A percentile compares a stretch with the other conserved stretches of the same genome.
Conservation (phyloP, 2,329 filamentous ascomycete species). For the Colletotrichum ledebouriae region DNA sequence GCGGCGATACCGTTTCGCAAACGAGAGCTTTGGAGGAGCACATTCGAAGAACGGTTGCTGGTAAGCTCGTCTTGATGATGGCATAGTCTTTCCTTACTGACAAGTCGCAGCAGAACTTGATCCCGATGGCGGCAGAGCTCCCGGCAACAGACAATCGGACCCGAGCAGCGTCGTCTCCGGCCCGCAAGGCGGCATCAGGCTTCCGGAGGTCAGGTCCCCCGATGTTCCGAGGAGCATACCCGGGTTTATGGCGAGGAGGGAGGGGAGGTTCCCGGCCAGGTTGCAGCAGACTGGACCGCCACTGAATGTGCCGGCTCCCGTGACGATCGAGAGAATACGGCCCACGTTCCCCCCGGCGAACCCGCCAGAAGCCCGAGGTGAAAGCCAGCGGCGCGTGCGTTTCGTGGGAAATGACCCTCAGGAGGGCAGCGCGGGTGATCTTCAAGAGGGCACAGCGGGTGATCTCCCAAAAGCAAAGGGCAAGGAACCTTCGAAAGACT, state of each 20-base stretch:
- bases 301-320: neutral
- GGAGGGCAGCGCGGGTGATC: no score
- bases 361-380: slow-evolving; percentile 3
- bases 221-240: slow-evolving; percentile 34
- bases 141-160: neutral
- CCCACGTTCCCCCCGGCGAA: neutral
- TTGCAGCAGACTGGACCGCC: neutral
- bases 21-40: slow-evolving; percentile 46
- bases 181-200: neutral
- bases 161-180: neutral
- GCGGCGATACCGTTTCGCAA: slow-evolving; percentile 50
- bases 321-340: neutral
- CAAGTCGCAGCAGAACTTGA: neutral
- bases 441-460: no score
- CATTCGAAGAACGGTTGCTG: slow-evolving; percentile 28
- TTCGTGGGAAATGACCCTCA: slow-evolving; percentile 2
- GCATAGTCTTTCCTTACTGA: neutral
- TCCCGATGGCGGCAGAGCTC: slow-evolving; percentile 17
- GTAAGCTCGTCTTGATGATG: slow-evolving; percentile 40
- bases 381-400: neutral
- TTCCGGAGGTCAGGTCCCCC: slow-evolving; percentile 14
- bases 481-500: no score
- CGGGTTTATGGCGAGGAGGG: neutral
- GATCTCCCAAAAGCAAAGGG: no score
- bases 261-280: neutral